Conservation (phyloP, 345 rosid genomes). For the Eucalyptus melliodora region DNA sequence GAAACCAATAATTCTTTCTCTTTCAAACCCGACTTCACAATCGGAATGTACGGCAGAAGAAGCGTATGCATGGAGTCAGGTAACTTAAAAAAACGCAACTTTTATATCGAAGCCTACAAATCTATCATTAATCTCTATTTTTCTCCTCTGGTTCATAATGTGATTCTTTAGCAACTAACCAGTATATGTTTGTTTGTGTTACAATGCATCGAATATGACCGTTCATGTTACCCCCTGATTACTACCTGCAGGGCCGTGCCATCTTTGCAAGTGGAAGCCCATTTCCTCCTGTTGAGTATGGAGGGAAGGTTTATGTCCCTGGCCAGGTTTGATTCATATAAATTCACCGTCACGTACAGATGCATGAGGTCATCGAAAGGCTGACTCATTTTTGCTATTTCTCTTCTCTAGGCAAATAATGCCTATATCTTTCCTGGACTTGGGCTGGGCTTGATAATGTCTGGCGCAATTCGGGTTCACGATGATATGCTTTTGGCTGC, state of each 20-base stretch:
- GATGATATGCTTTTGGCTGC: constrained; percentile 96
- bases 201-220: neutral
- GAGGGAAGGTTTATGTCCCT: constrained; percentile 51
- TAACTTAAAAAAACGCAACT: neutral
- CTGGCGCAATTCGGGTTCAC: constrained; percentile 90
- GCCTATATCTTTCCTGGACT: constrained; percentile 97
- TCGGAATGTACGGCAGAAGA: constrained; percentile 97
- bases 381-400: neutral
- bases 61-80: constrained; percentile 88
- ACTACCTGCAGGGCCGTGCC: constrained; percentile 65
- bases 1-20: constrained; percentile 87
- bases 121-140: neutral
- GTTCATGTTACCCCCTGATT: neutral
- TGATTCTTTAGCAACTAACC: neutral
- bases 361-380: neutral
- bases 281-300: constrained; percentile 60
- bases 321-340: constrained; percentile 51
- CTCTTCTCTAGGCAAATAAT: constrained; percentile 55
- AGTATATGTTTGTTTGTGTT: neutral
- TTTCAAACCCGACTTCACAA: constrained; percentile 96
- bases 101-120: neutral
- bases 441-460: constrained; percentile 90
- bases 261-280: constrained; percentile 98
- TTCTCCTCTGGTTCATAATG: neutral
- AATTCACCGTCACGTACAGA: neutral